phyloP scores from a whole-genome alignment of 2,329 filamentous ascomycete genomes.

The Trichoderma atrobrunneum region DNA sequence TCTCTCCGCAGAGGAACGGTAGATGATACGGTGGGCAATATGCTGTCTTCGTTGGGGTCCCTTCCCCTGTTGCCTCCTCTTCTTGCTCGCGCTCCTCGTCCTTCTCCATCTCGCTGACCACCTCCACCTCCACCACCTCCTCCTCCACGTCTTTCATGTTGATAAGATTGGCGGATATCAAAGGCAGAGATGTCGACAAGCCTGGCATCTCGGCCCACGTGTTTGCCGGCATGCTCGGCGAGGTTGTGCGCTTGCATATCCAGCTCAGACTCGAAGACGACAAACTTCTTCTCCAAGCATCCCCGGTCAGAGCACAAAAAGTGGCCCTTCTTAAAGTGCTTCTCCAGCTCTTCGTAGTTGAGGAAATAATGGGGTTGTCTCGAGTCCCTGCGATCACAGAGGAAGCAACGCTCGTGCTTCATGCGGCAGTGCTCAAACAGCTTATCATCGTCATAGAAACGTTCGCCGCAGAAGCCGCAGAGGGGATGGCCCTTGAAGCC shows the following conservation, averaged over 20 bases:
- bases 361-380: conserved; percentile 85
- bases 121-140: conserved; percentile 14
- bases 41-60: conserved; percentile 76
- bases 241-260: conserved; percentile 93
- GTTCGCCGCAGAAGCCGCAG: conserved; percentile 85
- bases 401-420: conserved; percentile 91
- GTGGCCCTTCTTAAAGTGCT: conserved; percentile 85
- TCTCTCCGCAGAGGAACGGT: conserved; percentile 74
- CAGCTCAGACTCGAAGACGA: conserved; percentile 92
- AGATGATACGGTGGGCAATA: conserved; percentile 67
- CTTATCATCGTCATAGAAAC: conserved; percentile 96
- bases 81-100: conserved; percentile 37
- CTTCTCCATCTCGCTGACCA: conserved; percentile 36
- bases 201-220: conserved; percentile 76
- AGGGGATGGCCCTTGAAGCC: conserved; percentile 95
- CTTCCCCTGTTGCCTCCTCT: conserved; percentile 59
- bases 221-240: conserved; percentile 81
- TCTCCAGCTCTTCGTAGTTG: conserved; percentile 81
- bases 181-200: conserved; percentile 86
- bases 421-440: conserved; percentile 90
- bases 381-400: conserved; percentile 73
- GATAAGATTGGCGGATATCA: conserved; percentile 72
- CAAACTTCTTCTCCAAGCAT: conserved; percentile 94
- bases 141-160: conserved; percentile 51
- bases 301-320: conserved; percentile 81